Evolutionary conservation across 1,284 basidiomycete genomes (phyloP).

Genomic region (Earliella scabrosa): DNA sequence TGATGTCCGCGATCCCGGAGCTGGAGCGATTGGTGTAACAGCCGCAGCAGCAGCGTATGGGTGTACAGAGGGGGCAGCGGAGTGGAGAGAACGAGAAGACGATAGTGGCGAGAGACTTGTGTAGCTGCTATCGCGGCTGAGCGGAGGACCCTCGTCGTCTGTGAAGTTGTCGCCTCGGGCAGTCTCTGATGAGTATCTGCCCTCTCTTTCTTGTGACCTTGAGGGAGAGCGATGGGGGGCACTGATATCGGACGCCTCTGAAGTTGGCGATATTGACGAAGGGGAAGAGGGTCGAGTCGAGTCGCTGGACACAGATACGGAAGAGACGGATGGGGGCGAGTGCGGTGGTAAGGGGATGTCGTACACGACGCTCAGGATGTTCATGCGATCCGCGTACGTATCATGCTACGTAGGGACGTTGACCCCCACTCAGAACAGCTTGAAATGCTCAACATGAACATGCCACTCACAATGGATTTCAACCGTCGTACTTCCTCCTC

Average conservation of each 20-base stretch:
- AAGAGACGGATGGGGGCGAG: slow-evolving; percentile 55
- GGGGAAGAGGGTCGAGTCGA: slow-evolving; percentile 56
- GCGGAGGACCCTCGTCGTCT: slow-evolving; percentile 37
- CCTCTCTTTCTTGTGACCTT: slow-evolving; percentile 36
- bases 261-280: slow-evolving; percentile 56
- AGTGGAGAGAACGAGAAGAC: slow-evolving; percentile 10
- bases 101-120: slow-evolving; percentile 29
- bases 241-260: slow-evolving; percentile 51
- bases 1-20: slow-evolving; percentile 18
- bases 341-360: slow-evolving; percentile 76
- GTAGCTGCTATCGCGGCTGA: slow-evolving; percentile 21
- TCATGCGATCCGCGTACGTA: slow-evolving; percentile 88
- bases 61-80: slow-evolving; percentile 28
- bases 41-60: slow-evolving; percentile 32
- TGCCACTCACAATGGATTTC: slow-evolving; percentile 75
- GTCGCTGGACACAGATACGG: slow-evolving; percentile 51
- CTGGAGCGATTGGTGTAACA: slow-evolving; percentile 19
- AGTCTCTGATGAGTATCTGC: slow-evolving; percentile 34
- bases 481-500: slow-evolving; percentile 83
- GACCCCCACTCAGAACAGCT: slow-evolving; percentile 9
- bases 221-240: slow-evolving; percentile 40
- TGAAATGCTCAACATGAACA: slow-evolving; percentile 2
- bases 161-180: slow-evolving; percentile 25
- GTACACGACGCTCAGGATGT: slow-evolving; percentile 84
- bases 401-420: slow-evolving; percentile 61